phyloP scores from a whole-genome alignment of 2,329 filamentous ascomycete species.

The Monosporascus sp. region DNA sequence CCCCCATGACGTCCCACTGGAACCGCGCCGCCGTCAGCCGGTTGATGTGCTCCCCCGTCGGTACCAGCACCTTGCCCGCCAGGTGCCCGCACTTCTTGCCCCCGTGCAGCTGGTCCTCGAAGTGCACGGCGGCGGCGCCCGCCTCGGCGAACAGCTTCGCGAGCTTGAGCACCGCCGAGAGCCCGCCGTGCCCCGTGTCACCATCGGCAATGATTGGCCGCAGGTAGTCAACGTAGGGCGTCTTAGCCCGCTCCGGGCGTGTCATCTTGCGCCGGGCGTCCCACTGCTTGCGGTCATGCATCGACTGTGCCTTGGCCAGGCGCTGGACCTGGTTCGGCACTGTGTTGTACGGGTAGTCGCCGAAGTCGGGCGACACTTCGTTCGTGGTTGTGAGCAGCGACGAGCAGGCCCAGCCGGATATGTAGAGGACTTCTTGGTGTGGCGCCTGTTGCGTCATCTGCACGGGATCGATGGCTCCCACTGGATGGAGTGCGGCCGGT shows the following conservation, averaged over 20 bases:
- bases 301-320: conserved; percentile 90
- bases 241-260: conserved; percentile 63
- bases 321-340: conserved; percentile 97
- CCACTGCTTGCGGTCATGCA: conserved; percentile 96
- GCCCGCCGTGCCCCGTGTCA: conserved; percentile 89
- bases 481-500: conserved; percentile 34
- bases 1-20: conserved; percentile 98
- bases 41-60: conserved; percentile 93
- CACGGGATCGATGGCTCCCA: conserved; percentile 97
- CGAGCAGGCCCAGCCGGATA: conserved; percentile 97
- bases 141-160: conserved; percentile 98
- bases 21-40: conserved; percentile 85
- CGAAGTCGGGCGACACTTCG: conserved; percentile 95
- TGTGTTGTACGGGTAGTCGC: conserved; percentile 98
- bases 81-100: conserved; percentile 98
- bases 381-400: conserved; percentile 89
- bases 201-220: conserved; percentile 94
- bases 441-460: conserved; percentile 99
- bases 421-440: conserved; percentile 91
- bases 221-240: conserved; percentile 86
- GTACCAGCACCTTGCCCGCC: conserved; percentile 92
- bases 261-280: conserved; percentile 75
- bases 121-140: conserved; percentile 91
- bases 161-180: conserved; percentile 89
- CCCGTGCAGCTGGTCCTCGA: conserved; percentile 95